Percentiles rank a stretch among this genome's conserved stretches.
Evolutionary conservation across 2,329 filamentous ascomycete species (phyloP).

Genomic region (Dactylella cylindrospora): DNA sequence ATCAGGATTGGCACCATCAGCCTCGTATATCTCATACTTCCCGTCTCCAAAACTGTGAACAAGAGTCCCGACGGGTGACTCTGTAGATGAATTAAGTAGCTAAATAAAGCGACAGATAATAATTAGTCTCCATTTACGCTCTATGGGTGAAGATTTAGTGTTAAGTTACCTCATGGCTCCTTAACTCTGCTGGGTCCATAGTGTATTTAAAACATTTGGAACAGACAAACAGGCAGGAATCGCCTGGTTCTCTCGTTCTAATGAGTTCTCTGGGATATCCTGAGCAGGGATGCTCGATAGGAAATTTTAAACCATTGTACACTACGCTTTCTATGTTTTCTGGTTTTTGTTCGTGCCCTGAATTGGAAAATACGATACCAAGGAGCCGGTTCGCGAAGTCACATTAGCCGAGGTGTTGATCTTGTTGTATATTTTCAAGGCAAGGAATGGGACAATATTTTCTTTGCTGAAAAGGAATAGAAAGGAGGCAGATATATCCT

Average conservation of each 20-base stretch:
- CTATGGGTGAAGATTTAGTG: constrained; percentile 51
- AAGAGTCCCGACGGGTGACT: constrained; percentile 53
- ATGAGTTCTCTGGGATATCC: constrained; percentile 27
- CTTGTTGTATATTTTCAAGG: no score
- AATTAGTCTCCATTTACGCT: constrained; percentile 50
- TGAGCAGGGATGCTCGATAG: constrained; percentile 16
- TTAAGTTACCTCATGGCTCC: constrained; percentile 55
- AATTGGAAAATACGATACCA: background rate
- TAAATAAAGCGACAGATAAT: constrained; percentile 9
- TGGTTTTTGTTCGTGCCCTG: constrained; percentile 20
- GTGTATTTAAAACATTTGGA: constrained; percentile 94
- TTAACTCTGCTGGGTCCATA: constrained; percentile 58
- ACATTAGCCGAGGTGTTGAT: no score
- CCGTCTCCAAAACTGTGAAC: constrained; percentile 60
- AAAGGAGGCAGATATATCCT: no score
- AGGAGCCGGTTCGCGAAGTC: no score
- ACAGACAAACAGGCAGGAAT: constrained; percentile 70
- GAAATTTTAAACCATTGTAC: constrained; percentile 17
- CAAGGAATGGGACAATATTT: no score
- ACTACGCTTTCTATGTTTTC: constrained; percentile 16
- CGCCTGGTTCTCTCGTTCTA: constrained; percentile 11
- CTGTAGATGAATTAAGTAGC: constrained; percentile 31
- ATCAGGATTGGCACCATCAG: constrained; percentile 73
- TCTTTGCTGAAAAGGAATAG: no score
- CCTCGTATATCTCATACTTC: constrained; percentile 84